Evolutionary conservation across 2,329 filamentous ascomycete species (phyloP).

Genomic region (Cladophialophora exuberans): DNA sequence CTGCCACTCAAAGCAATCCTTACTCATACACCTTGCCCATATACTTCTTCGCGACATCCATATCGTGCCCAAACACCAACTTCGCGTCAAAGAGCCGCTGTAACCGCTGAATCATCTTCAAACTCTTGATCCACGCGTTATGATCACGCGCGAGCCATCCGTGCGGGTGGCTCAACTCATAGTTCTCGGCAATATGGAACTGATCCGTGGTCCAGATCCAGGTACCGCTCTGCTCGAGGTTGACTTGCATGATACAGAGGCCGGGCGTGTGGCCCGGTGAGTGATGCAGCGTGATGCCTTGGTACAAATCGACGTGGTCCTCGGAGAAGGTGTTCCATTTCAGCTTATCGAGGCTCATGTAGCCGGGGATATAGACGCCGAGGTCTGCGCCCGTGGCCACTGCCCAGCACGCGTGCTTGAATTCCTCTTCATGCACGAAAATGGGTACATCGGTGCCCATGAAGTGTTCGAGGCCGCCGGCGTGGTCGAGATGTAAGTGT

Average conservation of each 20-base stretch:
- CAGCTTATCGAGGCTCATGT: conserved; percentile 40
- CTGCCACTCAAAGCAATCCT: background rate
- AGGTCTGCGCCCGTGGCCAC: conserved; percentile 47
- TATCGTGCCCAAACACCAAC: conserved; percentile 41
- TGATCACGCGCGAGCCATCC: conserved; percentile 44
- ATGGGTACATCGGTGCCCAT: conserved; percentile 47
- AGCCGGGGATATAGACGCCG: conserved; percentile 45
- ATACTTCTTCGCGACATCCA: conserved; percentile 27
- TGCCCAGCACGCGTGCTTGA: conserved; percentile 51
- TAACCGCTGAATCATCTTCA: conserved; percentile 40
- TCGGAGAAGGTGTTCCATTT: conserved; percentile 51
- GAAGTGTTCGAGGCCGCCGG: conserved; percentile 53
- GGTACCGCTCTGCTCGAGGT: conserved; percentile 41
- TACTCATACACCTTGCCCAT: conserved; percentile 21
- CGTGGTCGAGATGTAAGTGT: conserved; percentile 54
- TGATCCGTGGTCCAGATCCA: conserved; percentile 49
- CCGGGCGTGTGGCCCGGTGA: conserved; percentile 44
- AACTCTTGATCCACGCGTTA: conserved; percentile 41
- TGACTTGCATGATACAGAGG: conserved; percentile 42
- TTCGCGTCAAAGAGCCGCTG: conserved; percentile 38
- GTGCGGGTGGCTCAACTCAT: conserved; percentile 40
- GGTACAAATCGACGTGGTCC: conserved; percentile 43
- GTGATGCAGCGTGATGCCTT: conserved; percentile 45
- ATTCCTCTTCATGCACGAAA: conserved; percentile 53
- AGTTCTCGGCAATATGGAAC: conserved; percentile 46